A percentile compares a stretch with the other conserved stretches of the same genome.
These are phyloP conservation scores for Blastocystis sp. DNA, from an alignment of 352 stramenopile species.

Conservation along the genomic window DNA sequence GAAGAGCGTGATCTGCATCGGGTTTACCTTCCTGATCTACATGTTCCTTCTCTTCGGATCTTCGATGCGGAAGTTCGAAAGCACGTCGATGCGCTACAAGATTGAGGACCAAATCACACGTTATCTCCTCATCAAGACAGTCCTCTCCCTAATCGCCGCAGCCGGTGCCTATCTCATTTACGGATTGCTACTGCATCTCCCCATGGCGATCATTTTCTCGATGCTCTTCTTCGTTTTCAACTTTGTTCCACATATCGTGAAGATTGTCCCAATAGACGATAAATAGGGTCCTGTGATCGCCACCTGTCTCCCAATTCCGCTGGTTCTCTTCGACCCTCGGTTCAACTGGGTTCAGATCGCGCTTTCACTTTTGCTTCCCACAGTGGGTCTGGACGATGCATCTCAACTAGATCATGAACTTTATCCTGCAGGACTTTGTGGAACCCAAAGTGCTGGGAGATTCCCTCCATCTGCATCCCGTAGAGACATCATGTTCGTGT, in stretches of 20 bases:
- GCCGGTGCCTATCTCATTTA: neutral
- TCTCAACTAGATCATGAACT: slow-evolving; percentile 25
- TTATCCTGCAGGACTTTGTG: slow-evolving; percentile 35
- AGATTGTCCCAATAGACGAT: neutral
- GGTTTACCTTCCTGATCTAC: slow-evolving; percentile 46
- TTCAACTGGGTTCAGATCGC: neutral
- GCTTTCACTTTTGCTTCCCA: neutral
- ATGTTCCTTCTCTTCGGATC: slow-evolving; percentile 39
- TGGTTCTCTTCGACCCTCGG: slow-evolving; percentile 21
- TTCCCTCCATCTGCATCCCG: slow-evolving; percentile 24
- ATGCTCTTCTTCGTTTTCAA: slow-evolving; percentile 47
- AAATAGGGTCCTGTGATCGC: slow-evolving; percentile 40
- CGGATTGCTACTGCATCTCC: slow-evolving; percentile 14
- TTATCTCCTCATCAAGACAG: slow-evolving; percentile 45
- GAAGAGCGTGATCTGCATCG: slow-evolving; percentile 8
- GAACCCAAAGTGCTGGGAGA: slow-evolving; percentile 44
- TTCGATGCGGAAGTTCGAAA: slow-evolving; percentile 21
- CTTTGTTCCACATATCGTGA: slow-evolving; percentile 41
- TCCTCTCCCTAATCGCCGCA: slow-evolving; percentile 2
- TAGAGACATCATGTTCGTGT: neutral
- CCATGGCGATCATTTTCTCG: slow-evolving; percentile 41
- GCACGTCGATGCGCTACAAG: slow-evolving; percentile 23
- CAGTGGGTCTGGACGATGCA: neutral
- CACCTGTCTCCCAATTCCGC: slow-evolving; percentile 15
- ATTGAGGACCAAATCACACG: slow-evolving; percentile 46